phyloP scores from a whole-genome alignment of 1,139 yeast genomes.

The Candida labiduridarum region DNA sequence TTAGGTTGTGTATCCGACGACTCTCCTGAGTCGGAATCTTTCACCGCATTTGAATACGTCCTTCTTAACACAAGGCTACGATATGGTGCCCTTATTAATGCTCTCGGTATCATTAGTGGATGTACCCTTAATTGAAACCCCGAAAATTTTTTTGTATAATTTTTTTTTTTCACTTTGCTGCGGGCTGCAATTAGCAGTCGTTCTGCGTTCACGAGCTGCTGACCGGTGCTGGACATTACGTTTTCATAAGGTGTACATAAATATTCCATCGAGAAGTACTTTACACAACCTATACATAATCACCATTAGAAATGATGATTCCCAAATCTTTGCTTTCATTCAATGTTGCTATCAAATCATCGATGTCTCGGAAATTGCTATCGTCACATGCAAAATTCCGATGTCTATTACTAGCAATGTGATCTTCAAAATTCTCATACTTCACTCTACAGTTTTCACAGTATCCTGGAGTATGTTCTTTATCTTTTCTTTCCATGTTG shows the following conservation, averaged over 20 bases:
- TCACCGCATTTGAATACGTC: not conserved
- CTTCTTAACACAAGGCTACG: not conserved
- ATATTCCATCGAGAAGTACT: no score
- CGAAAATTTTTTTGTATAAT: conserved; percentile 2
- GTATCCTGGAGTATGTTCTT: conserved; percentile 60
- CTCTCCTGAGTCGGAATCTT: not conserved
- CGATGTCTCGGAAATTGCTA: conserved; percentile 75
- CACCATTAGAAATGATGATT: conserved; percentile 48
- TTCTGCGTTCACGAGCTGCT: not conserved
- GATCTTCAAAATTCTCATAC: conserved; percentile 80
- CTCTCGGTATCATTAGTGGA: conserved; percentile 1
- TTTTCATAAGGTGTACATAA: no score
- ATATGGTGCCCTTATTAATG: not conserved
- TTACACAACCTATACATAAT: conserved; percentile 20
- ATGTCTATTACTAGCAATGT: conserved; percentile 71
- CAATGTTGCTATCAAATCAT: conserved; percentile 58
- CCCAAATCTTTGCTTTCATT: conserved; percentile 47
- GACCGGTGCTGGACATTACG: not conserved
- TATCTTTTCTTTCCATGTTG: conserved; percentile 45
- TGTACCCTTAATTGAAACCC: not conserved
- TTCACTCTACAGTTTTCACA: conserved; percentile 94
- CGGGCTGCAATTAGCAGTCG: not conserved
- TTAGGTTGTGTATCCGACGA: conserved; percentile 9
- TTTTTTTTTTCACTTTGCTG: not conserved
- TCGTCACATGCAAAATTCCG: conserved; percentile 77